Evolutionary conservation across 768 basidiomycete species (phyloP).

Genomic region (Tricholoma furcatifolium): DNA sequence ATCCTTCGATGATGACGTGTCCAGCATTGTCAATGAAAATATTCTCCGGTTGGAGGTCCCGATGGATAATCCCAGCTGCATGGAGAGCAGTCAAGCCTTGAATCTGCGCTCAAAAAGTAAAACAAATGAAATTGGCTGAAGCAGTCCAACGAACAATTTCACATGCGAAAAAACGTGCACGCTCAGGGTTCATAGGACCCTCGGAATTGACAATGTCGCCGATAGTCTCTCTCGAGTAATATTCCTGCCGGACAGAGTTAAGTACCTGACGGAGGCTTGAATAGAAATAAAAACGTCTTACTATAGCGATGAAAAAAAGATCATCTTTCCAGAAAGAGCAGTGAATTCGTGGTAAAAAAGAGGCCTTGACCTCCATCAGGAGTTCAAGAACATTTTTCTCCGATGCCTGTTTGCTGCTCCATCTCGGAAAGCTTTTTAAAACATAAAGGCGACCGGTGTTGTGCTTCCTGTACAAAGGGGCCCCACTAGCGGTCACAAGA

Average conservation of each 20-base stretch:
- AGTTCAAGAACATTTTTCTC: constrained; percentile 37
- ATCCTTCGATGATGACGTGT: constrained; percentile 45
- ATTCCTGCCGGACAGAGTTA: constrained; percentile 24
- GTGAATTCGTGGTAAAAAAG: constrained; percentile 37
- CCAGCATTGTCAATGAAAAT: constrained; percentile 43
- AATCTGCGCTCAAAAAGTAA: constrained; percentile 24
- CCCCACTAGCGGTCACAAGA: constrained; percentile 6
- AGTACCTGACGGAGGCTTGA: background rate
- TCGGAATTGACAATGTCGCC: constrained; percentile 27
- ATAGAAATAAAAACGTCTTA: constrained; percentile 18
- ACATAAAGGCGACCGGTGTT: constrained; percentile 32
- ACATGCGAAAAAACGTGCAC: constrained; percentile 42
- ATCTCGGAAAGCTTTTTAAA: constrained; percentile 22
- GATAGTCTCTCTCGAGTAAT: constrained; percentile 30
- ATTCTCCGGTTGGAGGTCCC: constrained; percentile 42
- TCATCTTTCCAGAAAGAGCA: constrained; percentile 42
- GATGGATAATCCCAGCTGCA: constrained; percentile 44
- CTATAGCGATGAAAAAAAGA: constrained; percentile 38
- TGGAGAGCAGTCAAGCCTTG: constrained; percentile 46
- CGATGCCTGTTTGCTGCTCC: constrained; percentile 17
- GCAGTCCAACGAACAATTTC: constrained; percentile 42
- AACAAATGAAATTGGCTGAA: background rate
- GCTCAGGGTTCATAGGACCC: constrained; percentile 33
- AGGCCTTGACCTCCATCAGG: constrained; percentile 29
- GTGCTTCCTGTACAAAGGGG: constrained; percentile 24